These are phyloP conservation scores for Populus hybrid DNA, from an alignment of 441 rosid genomes.

Conservation along the genomic window DNA sequence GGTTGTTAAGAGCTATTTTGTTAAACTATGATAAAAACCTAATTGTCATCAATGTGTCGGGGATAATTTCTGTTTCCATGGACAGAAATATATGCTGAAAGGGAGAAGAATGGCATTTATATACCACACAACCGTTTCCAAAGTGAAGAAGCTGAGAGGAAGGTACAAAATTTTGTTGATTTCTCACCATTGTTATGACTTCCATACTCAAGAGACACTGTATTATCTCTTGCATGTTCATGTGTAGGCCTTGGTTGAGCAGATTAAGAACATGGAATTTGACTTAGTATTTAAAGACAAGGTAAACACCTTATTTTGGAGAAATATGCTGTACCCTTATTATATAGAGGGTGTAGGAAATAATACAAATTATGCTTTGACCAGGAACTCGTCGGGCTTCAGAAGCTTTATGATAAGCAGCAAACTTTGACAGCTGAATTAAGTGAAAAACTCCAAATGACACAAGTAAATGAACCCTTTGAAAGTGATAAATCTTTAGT, in stretches of 20 bases:
- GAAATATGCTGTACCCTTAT: slow-evolving; percentile 5
- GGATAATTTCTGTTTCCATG: neutral
- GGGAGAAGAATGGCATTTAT: slow-evolving; percentile 80
- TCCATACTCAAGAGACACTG: neutral
- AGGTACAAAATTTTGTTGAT: slow-evolving; percentile 33
- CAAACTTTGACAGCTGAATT: slow-evolving; percentile 44
- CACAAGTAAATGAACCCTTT: slow-evolving; percentile 42
- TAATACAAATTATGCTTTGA: neutral
- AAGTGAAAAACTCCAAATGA: slow-evolving; percentile 55
- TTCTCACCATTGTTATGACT: neutral
- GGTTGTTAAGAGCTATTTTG: slow-evolving; percentile 33
- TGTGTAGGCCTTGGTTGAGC: slow-evolving; percentile 69
- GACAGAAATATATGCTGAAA: slow-evolving; percentile 73
- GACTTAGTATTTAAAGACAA: slow-evolving; percentile 63
- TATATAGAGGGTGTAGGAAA: neutral
- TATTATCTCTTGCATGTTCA: neutral
- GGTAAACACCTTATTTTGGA: slow-evolving; percentile 27
- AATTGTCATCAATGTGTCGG: neutral
- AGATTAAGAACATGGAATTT: slow-evolving; percentile 69
- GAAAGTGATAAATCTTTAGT: neutral
- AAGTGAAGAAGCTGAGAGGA: slow-evolving; percentile 76
- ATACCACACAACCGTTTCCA: slow-evolving; percentile 67
- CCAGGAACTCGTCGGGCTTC: slow-evolving; percentile 65
- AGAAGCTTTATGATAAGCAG: slow-evolving; percentile 55
- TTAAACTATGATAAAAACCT: neutral